A percentile compares a stretch with the other conserved stretches of the same genome.
phyloP scores from a whole-genome alignment of 208 protist species.

The Wallacemonas sp. region DNA sequence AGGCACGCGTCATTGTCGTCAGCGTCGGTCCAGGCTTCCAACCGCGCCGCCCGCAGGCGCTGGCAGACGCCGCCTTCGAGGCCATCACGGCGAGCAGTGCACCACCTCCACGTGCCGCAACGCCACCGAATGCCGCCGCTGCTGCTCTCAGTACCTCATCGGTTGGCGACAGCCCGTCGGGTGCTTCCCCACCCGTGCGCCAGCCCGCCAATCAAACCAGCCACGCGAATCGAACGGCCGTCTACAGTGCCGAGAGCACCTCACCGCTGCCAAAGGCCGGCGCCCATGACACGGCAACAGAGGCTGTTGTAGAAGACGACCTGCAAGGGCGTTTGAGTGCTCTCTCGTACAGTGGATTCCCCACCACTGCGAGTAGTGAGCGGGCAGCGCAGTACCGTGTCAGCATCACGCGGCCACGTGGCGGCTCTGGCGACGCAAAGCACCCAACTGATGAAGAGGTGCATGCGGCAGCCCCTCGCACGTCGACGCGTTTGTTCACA shows the following conservation, averaged over 20 bases:
- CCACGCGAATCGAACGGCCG: background rate
- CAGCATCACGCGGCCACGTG: slow-evolving; percentile 4
- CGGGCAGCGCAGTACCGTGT: slow-evolving; percentile 10
- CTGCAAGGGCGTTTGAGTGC: background rate
- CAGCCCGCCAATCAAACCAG: background rate
- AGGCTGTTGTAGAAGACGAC: background rate
- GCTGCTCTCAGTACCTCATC: background rate
- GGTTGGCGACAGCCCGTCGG: background rate
- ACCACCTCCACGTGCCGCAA: background rate
- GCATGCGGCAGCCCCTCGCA: background rate
- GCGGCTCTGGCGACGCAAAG: background rate
- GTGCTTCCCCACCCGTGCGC: background rate
- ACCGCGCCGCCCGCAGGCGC: slow-evolving; percentile 14
- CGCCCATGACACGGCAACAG: background rate
- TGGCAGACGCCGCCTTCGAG: background rate
- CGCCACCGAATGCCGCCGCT: background rate
- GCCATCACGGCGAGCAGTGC: background rate
- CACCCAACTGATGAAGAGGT: background rate
- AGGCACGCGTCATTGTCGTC: slow-evolving; percentile 50
- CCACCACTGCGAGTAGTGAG: background rate
- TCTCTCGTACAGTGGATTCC: background rate
- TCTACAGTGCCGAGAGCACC: background rate
- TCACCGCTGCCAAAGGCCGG: background rate
- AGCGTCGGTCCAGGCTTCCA: slow-evolving; percentile 63
- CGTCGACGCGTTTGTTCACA: background rate